These are phyloP conservation scores for Rostrohypoxylon terebratum DNA, from an alignment of 495 filamentous ascomycete genomes.

Conservation along the genomic window DNA sequence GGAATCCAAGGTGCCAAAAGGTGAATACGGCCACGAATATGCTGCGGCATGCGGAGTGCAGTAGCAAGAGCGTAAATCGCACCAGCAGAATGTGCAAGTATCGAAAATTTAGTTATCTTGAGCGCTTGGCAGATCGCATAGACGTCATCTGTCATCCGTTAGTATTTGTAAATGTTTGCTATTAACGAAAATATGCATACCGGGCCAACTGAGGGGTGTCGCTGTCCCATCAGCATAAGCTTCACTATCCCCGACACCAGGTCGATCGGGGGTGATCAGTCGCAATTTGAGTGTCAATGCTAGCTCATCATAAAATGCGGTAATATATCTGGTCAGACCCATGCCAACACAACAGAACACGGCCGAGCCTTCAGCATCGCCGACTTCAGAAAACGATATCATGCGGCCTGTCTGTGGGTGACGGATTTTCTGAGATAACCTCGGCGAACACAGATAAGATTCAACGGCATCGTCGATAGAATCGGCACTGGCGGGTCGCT, in stretches of 20 bases:
- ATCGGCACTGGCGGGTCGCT: conserved; percentile 80
- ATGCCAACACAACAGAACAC: conserved; percentile 98
- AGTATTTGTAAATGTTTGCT: conserved; percentile 22
- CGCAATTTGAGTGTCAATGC: conserved; percentile 88
- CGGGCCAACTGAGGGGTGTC: conserved; percentile 93
- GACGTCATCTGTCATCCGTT: conserved; percentile 78
- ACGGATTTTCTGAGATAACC: conserved; percentile 85
- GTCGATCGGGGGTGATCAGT: conserved; percentile 92
- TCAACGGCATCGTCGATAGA: conserved; percentile 89
- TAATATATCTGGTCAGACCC: conserved; percentile 95
- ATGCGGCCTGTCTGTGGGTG: conserved; percentile 87
- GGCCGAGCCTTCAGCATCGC: conserved; percentile 89
- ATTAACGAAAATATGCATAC: conserved; percentile 62
- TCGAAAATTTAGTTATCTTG: conserved; percentile 95
- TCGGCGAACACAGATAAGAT: conserved; percentile 83
- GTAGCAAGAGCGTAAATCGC: conserved; percentile 98
- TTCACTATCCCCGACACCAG: conserved; percentile 93
- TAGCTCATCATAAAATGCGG: conserved; percentile 97
- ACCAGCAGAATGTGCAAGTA: conserved; percentile 96
- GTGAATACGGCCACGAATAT: conserved; percentile 94
- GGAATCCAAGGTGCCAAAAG: conserved; percentile 98
- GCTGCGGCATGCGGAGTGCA: conserved; percentile 93
- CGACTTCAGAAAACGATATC: conserved; percentile 97
- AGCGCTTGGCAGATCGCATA: conserved; percentile 92
- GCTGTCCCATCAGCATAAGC: conserved; percentile 81